Percentiles rank a stretch among this genome's conserved stretches.
Evolutionary conservation across 2,329 filamentous ascomycete genomes (phyloP).

Genomic region (Beauveria asiatica): DNA sequence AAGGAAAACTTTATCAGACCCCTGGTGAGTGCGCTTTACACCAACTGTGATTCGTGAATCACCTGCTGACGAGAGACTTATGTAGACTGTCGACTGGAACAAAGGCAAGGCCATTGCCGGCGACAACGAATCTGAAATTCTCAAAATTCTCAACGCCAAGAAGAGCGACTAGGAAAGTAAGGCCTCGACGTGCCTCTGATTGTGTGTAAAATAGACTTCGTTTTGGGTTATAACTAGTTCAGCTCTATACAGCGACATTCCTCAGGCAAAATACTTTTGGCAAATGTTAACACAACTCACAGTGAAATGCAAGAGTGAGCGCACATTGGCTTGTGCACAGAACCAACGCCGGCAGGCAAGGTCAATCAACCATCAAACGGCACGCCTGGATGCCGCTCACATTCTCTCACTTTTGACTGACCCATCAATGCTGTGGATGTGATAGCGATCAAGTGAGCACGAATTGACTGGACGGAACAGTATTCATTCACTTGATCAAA

Average conservation of each 20-base stretch:
- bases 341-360: neutral
- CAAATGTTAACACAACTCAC: neutral
- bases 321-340: neutral
- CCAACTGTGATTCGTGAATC: neutral
- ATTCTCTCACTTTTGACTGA: slow-evolving; percentile 1
- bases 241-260: neutral
- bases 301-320: neutral
- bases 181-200: slow-evolving; percentile 2
- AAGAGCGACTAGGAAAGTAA: slow-evolving; percentile 20
- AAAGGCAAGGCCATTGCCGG: slow-evolving; percentile 74
- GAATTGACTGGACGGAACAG: neutral
- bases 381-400: neutral
- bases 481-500: slow-evolving; percentile 1
- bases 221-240: slow-evolving; percentile 1
- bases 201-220: slow-evolving; percentile 13
- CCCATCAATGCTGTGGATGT: slow-evolving; percentile 13
- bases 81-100: slow-evolving; percentile 77
- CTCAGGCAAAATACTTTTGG: neutral
- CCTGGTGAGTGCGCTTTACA: slow-evolving; percentile 48
- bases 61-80: slow-evolving; percentile 1
- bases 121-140: slow-evolving; percentile 79
- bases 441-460: neutral
- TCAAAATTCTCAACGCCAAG: slow-evolving; percentile 64
- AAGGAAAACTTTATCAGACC: slow-evolving; percentile 63
- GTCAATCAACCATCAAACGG: neutral